Evolutionary conservation across 2,329 filamentous ascomycete species (phyloP).

Genomic region (Penicillium sp.): DNA sequence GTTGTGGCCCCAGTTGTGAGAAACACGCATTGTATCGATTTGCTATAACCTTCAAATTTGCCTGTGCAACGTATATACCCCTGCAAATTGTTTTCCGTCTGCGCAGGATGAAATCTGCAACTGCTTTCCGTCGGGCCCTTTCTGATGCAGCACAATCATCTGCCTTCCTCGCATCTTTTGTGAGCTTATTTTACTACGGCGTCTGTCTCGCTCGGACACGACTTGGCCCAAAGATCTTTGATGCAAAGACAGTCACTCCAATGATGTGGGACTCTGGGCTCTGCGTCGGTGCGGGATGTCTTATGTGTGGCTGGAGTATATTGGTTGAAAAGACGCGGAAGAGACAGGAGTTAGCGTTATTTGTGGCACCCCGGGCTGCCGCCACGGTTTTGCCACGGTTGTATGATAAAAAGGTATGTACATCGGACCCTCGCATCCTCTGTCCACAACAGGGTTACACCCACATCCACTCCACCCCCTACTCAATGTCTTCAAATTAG

Average conservation of each 20-base stretch:
- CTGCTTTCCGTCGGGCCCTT: constrained; percentile 51
- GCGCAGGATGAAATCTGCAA: constrained; percentile 46
- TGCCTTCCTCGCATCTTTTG: constrained; percentile 73
- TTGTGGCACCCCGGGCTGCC: constrained; percentile 75
- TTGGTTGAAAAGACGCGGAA: constrained; percentile 65
- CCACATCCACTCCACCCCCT: constrained; percentile 5
- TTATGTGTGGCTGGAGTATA: constrained; percentile 78
- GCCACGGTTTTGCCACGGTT: constrained; percentile 70
- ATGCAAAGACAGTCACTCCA: constrained; percentile 52
- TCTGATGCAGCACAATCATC: constrained; percentile 67
- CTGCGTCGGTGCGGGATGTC: constrained; percentile 69
- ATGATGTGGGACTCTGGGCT: constrained; percentile 59
- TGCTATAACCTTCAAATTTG: constrained; percentile 66
- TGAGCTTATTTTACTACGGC: constrained; percentile 78
- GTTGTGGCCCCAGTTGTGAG: constrained; percentile 68
- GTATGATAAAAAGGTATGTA: constrained; percentile 55
- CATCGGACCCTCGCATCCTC: constrained; percentile 11
- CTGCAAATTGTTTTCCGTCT: constrained; percentile 67
- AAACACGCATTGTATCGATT: constrained; percentile 69
- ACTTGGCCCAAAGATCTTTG: constrained; percentile 66
- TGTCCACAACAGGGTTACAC: constrained; percentile 23
- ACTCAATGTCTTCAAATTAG: constrained; percentile 4
- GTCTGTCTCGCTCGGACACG: constrained; percentile 75
- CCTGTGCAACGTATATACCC: constrained; percentile 73
- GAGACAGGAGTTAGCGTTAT: constrained; percentile 72